These are phyloP conservation scores for Solanum aculeatissimum DNA, from an alignment of 305 asterid genomes.

Conservation along the genomic window DNA sequence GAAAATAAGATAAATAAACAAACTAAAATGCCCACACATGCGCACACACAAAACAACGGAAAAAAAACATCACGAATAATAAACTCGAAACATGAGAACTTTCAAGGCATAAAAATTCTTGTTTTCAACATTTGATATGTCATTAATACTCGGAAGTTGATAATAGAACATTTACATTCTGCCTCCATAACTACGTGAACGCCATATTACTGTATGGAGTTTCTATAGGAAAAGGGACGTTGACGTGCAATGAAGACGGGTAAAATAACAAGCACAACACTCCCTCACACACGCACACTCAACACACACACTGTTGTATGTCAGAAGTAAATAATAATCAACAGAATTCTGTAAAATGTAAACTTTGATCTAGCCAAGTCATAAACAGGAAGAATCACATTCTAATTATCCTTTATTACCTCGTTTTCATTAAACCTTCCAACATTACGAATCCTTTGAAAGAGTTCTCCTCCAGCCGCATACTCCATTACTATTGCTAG, in stretches of 20 bases:
- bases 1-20: neutral
- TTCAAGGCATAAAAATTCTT: neutral
- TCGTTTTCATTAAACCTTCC: neutral
- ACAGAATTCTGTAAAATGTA: neutral
- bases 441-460: neutral
- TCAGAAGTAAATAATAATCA: neutral
- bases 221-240: neutral
- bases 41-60: neutral
- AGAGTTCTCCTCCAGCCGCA: neutral
- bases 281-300: neutral
- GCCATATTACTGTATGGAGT: neutral
- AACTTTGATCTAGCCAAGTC: neutral
- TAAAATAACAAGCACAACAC: neutral
- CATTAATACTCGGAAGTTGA: neutral
- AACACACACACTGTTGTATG: neutral
- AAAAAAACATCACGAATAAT: neutral
- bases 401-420: neutral
- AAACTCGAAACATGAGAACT: neutral
- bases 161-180: neutral
- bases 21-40: neutral
- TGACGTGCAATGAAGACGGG: neutral
- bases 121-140: neutral
- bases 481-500: neutral
- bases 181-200: neutral
- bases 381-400: neutral